Evolutionary conservation across 495 filamentous ascomycete genomes (phyloP).

Genomic region (Cairneyella variabilis): DNA sequence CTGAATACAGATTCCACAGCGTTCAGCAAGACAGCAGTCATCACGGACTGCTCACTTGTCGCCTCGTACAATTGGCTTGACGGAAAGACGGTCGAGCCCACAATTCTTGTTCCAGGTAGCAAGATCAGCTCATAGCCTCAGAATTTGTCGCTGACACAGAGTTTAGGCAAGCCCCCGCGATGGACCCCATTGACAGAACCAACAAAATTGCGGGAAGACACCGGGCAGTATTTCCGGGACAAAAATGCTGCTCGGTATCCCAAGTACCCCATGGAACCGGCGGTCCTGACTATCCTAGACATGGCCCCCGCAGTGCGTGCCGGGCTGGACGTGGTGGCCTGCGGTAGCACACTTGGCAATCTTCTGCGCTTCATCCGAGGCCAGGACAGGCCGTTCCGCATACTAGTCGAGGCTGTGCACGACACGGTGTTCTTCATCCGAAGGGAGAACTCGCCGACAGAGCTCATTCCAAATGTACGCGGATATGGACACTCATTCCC

Average conservation of each 20-base stretch:
- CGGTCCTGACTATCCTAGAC: conserved; percentile 42
- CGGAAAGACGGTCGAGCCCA: conserved; percentile 24
- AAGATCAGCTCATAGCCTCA: conserved; percentile 31
- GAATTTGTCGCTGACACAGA: too few species aligned
- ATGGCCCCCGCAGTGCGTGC: conserved; percentile 32
- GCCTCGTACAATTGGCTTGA: conserved; percentile 56
- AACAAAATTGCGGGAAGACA: conserved; percentile 42
- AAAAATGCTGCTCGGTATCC: conserved; percentile 56
- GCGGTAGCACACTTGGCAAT: conserved; percentile 57
- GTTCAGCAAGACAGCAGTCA: too few species aligned
- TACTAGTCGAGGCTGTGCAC: conserved; percentile 51
- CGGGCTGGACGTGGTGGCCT: conserved; percentile 57
- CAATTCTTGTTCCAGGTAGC: conserved; percentile 35
- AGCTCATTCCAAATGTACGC: conserved; percentile 44
- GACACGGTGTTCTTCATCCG: conserved; percentile 62
- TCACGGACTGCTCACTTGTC: too few species aligned
- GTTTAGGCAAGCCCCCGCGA: conserved; percentile 51
- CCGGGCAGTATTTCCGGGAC: conserved; percentile 55
- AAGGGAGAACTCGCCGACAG: conserved; percentile 51
- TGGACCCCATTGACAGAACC: conserved; percentile 34
- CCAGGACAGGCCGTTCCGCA: conserved; percentile 42
- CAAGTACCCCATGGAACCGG: conserved; percentile 54
- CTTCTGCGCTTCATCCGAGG: conserved; percentile 24
- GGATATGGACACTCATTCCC: conserved; percentile 66
- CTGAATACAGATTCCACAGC: too few species aligned